phyloP scores from a whole-genome alignment of 495 filamentous ascomycete genomes.

The Podospora anserina region DNA sequence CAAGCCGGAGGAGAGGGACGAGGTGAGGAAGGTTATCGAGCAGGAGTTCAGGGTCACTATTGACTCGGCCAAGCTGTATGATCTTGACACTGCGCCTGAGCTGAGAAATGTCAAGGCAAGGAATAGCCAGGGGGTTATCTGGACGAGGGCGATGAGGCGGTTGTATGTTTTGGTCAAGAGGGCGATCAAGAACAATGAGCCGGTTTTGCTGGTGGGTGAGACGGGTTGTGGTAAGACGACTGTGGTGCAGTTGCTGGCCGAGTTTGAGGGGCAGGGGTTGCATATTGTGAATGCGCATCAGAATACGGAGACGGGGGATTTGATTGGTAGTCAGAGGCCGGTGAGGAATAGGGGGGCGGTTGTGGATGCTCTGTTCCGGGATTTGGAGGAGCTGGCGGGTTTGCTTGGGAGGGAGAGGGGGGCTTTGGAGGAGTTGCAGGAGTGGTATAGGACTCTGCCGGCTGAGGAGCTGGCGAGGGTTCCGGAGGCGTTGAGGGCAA shows the following conservation, averaged over 20 bases:
- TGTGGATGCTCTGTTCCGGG: constrained; percentile 59
- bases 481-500: constrained; percentile 48
- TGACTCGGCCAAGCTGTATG: constrained; percentile 69
- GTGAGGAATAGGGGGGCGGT: constrained; percentile 76
- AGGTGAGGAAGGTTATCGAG: constrained; percentile 86
- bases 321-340: constrained; percentile 93
- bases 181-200: constrained; percentile 87
- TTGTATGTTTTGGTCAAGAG: constrained; percentile 80
- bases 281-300: constrained; percentile 95
- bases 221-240: constrained; percentile 98
- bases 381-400: constrained; percentile 53
- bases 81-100: constrained; percentile 49
- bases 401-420: constrained; percentile 29
- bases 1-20: constrained; percentile 78
- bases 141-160: constrained; percentile 92
- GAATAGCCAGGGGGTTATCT: constrained; percentile 66
- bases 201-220: constrained; percentile 89
- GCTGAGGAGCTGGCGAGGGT: constrained; percentile 31
- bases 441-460: constrained; percentile 38
- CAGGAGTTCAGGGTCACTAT: constrained; percentile 85
- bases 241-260: constrained; percentile 86
- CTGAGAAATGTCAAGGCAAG: constrained; percentile 51
- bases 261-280: constrained; percentile 68
- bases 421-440: constrained; percentile 38
- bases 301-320: constrained; percentile 93